A percentile compares a stretch with the other conserved stretches of the same genome.
These are phyloP conservation scores for Gastrodia elata DNA, from an alignment of 106 monocot genomes.

Conservation along the genomic window DNA sequence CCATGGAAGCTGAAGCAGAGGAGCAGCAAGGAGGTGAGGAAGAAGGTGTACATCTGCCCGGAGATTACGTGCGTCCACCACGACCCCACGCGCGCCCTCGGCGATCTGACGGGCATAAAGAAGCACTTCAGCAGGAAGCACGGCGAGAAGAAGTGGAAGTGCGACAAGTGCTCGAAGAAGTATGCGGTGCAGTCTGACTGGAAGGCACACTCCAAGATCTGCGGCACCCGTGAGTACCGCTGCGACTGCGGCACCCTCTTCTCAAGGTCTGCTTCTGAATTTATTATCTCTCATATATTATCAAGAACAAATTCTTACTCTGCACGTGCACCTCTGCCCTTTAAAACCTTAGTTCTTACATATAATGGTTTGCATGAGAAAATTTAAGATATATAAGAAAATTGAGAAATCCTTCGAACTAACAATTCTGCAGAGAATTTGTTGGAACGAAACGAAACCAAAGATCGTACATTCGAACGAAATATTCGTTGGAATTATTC, in stretches of 20 bases:
- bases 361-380: too few relatives aligned
- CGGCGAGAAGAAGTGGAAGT: constrained; percentile 87
- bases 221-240: constrained; percentile 87
- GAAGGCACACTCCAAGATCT: constrained; percentile 85
- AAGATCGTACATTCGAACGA: too few relatives aligned
- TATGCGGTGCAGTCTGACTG: constrained; percentile 86
- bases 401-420: too few relatives aligned
- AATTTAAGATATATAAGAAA: too few relatives aligned
- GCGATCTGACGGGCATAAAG: constrained; percentile 80
- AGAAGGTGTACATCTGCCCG: constrained; percentile 78
- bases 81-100: constrained; percentile 59
- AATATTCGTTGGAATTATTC: too few relatives aligned
- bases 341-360: too few relatives aligned
- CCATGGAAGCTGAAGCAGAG: constrained; percentile 41
- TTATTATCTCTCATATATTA: too few relatives aligned
- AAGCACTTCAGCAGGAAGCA: constrained; percentile 88
- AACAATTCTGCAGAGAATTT: too few relatives aligned
- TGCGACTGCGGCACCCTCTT: constrained; percentile 98
- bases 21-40: constrained; percentile 42
- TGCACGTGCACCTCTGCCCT: too few relatives aligned
- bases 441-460: too few relatives aligned
- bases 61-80: constrained; percentile 62
- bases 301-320: too few relatives aligned
- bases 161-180: constrained; percentile 90
- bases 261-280: too few relatives aligned